Evolutionary conservation across 1,284 basidiomycete species (phyloP).

Genomic region (Leccinum angustisporum): DNA sequence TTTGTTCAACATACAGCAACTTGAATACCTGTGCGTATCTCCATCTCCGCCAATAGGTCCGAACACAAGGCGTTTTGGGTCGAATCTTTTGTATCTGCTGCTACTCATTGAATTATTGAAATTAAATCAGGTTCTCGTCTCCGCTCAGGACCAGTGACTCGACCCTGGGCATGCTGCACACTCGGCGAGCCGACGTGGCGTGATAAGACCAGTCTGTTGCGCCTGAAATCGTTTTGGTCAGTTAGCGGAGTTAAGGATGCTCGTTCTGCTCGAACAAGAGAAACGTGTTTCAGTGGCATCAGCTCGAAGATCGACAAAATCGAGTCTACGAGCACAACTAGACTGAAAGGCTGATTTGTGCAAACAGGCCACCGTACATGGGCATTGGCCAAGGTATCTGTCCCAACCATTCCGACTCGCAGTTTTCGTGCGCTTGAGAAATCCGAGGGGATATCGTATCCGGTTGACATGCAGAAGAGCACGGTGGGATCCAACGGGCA

Average conservation of each 20-base stretch:
- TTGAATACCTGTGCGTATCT: background rate
- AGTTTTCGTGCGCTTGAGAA: constrained; percentile 20
- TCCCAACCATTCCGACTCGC: background rate
- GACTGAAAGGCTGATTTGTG: background rate
- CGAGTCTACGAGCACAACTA: background rate
- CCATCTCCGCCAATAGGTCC: background rate
- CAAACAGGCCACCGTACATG: constrained; percentile 4
- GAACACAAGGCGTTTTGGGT: background rate
- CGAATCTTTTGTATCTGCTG: background rate
- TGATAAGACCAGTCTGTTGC: background rate
- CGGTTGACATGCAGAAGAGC: background rate
- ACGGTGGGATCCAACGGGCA: background rate
- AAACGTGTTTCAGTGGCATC: constrained; percentile 10
- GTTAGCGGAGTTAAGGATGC: constrained; percentile 12
- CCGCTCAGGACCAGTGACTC: background rate
- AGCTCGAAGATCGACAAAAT: background rate
- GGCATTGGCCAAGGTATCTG: background rate
- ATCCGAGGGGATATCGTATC: constrained; percentile 20
- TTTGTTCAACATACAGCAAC: background rate
- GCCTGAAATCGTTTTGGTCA: constrained; percentile 1
- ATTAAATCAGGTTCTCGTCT: background rate
- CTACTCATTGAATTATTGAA: background rate
- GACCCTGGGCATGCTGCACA: background rate
- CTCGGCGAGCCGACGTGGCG: background rate
- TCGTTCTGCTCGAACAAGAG: background rate